Evolutionary conservation across 805 yeast genomes (phyloP), one percentile per base, ranked within the genome.

Genomic region (Hanseniaspora lachancei): DNA sequence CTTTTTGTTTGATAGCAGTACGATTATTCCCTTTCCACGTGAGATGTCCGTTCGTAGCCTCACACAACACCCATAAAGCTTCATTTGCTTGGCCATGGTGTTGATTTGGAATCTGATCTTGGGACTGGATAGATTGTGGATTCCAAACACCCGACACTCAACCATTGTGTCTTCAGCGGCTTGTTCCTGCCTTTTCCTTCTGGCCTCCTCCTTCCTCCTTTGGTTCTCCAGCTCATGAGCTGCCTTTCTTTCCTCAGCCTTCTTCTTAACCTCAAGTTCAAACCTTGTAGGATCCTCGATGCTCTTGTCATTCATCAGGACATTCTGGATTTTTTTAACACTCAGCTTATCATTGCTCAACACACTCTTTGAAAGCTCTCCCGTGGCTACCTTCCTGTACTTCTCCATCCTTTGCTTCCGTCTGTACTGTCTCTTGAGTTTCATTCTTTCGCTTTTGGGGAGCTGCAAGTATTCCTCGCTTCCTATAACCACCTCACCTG

Each of bases 211-310:
- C 52, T 67, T 82, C 38, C 97, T 72, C 8, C 68, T 78, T 50
- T 74, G 74, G 66, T 93, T 93, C 18, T 66, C 74, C 42, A 67
- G 68, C 58, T 77, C 73, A 68, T 93, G 99, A 41, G 70, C 67
- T 15, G 68, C 59, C 36, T 70, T 71, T 34, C 98, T 72, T 46
- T 78, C 77, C 41, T 76, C 80, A 4, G 88, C 84, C 58, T 89
- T 93, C 24, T 71, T 67, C 46, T 77, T 73, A 0, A 93, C 96
- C 51, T 74, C 68, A 66, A 74, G 72, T 63, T 91, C 98, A 61
- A 89, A 82, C 3, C 79, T 79, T 0, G 97, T 91, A 0, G 98
- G 97, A 64, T 93, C 95, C 58, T 77, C 74, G 49, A 89, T 84
- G 7, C 93, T 87, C 57, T 86, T 95, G 61, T 86, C 80, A 2